phyloP scores from a whole-genome alignment of 2,329 filamentous ascomycete species.

The Colletotrichum navitas region DNA sequence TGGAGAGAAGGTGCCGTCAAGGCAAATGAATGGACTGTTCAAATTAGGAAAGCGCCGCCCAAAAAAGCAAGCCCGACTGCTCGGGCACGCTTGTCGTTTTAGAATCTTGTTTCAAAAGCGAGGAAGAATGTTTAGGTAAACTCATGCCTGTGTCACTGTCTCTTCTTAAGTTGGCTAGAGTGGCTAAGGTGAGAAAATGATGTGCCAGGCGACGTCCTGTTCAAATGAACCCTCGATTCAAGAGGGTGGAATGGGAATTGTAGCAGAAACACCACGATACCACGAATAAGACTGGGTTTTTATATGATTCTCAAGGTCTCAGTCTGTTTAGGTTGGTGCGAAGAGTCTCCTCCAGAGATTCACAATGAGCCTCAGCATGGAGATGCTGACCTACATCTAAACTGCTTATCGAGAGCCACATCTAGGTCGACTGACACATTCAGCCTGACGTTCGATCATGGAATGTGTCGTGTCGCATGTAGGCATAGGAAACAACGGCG shows the following conservation, averaged over 20 bases:
- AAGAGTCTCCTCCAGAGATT: background rate
- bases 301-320: background rate
- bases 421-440: background rate
- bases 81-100: background rate
- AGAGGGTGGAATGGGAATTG: too few species aligned
- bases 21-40: background rate
- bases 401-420: background rate
- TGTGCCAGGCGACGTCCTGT: background rate
- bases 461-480: background rate
- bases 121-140: background rate
- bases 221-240: background rate
- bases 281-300: background rate
- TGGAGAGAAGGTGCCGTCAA: conserved; percentile 3
- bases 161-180: background rate
- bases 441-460: background rate
- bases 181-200: background rate
- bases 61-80: background rate
- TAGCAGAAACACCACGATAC: background rate
- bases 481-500: background rate
- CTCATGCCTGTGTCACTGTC: background rate
- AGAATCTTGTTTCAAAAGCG: background rate
- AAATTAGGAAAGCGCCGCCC: conserved; percentile 2
- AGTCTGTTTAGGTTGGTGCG: background rate
- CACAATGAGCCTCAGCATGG: background rate
- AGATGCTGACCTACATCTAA: background rate